Conservation (phyloP, 306 rosid genomes). For the Begonia fuchsioides region DNA sequence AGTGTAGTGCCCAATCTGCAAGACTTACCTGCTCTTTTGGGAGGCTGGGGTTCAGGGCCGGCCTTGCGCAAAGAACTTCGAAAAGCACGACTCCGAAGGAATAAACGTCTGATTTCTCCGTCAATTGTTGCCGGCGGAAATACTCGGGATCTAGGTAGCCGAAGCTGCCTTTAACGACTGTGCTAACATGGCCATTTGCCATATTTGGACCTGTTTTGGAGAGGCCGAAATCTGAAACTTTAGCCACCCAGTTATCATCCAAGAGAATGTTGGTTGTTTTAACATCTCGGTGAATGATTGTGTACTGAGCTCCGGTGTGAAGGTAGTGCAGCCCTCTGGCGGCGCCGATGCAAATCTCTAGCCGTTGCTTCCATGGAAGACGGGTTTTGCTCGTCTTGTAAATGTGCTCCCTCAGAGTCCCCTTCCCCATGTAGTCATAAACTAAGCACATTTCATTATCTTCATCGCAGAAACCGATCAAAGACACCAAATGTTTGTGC, state of each 20-base stretch:
- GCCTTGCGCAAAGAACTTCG: conserved; percentile 31
- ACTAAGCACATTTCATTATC: conserved; percentile 37
- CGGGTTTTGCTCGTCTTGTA: conserved; percentile 33
- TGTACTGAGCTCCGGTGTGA: conserved; percentile 41
- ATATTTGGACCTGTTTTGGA: conserved; percentile 38
- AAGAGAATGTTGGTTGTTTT: conserved; percentile 44
- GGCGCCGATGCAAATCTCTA: conserved; percentile 42
- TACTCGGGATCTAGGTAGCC: conserved; percentile 43
- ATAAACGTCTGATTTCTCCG: conserved; percentile 42
- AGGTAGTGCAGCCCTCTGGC: conserved; percentile 47
- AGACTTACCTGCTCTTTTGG: conserved; percentile 42
- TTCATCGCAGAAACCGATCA: conserved; percentile 42
- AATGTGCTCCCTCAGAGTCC: conserved; percentile 33
- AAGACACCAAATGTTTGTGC: conserved; percentile 36
- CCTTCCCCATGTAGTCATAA: conserved; percentile 34
- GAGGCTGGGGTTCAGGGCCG: conserved; percentile 37
- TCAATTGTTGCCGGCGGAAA: conserved; percentile 32
- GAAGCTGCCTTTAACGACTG: conserved; percentile 42
- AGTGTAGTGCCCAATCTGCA: conserved; percentile 42
- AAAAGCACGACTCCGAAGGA: conserved; percentile 41
- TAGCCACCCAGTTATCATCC: conserved; percentile 43
- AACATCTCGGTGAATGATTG: conserved; percentile 42
- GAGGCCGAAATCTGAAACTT: conserved; percentile 41
- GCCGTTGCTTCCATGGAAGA: conserved; percentile 35
- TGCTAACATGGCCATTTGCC: conserved; percentile 34